These are phyloP conservation scores for Aspergillus luchuensis DNA, from an alignment of 2,329 filamentous ascomycete genomes.

Conservation along the genomic window DNA sequence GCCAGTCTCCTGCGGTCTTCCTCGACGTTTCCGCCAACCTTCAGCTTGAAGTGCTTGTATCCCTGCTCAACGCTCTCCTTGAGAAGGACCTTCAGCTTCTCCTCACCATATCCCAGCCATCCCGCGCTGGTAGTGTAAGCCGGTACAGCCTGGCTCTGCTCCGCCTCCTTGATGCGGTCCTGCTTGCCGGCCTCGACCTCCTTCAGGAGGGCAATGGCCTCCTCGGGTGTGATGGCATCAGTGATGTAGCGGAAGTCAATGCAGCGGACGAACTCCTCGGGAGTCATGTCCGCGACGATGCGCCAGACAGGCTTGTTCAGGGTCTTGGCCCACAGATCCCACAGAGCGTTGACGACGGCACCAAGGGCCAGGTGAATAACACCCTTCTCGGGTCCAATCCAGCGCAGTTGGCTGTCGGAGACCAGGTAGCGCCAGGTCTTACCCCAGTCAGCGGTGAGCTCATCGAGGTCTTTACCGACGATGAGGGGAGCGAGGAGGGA, in stretches of 20 bases:
- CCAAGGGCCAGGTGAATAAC: slow-evolving; percentile 91
- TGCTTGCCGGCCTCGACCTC: slow-evolving; percentile 68
- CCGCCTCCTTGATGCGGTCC: slow-evolving; percentile 71
- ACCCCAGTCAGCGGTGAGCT: slow-evolving; percentile 78
- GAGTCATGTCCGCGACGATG: slow-evolving; percentile 85
- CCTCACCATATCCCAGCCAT: slow-evolving; percentile 88
- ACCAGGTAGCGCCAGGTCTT: slow-evolving; percentile 91
- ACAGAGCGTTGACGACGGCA: slow-evolving; percentile 85
- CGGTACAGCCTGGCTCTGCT: slow-evolving; percentile 73
- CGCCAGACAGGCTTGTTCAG: slow-evolving; percentile 87
- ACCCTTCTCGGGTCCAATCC: slow-evolving; percentile 93
- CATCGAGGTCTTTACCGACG: slow-evolving; percentile 72
- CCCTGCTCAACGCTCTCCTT: slow-evolving; percentile 74
- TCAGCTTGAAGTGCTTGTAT: slow-evolving; percentile 87
- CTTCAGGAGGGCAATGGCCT: slow-evolving; percentile 72
- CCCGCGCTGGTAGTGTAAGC: slow-evolving; percentile 90
- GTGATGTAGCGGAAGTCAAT: slow-evolving; percentile 96
- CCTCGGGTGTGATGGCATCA: slow-evolving; percentile 84
- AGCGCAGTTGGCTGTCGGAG: slow-evolving; percentile 83
- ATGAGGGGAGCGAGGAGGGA: slow-evolving; percentile 75
- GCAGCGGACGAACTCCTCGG: slow-evolving; percentile 81
- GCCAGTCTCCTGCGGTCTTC: slow-evolving; percentile 69
- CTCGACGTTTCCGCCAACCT: slow-evolving; percentile 74
- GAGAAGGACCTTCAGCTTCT: slow-evolving; percentile 77
- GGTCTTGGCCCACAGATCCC: slow-evolving; percentile 93